phyloP scores from a whole-genome alignment of 192 early-diverging fungal species.

The Chytriomyces hyalinus region DNA sequence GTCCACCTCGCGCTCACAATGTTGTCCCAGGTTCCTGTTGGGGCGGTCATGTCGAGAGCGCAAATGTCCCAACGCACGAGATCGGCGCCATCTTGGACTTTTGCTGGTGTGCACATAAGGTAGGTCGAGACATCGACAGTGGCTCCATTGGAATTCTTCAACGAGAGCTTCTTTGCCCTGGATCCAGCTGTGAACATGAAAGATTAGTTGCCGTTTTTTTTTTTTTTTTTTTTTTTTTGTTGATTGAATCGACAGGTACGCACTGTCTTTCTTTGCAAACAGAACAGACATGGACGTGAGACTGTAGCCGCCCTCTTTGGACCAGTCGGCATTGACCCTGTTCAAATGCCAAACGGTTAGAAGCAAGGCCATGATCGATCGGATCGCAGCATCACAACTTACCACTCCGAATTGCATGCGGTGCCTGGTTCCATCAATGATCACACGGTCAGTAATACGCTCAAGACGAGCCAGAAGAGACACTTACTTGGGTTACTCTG shows the following conservation, averaged over 20 bases:
- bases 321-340: neutral
- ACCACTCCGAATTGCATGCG: neutral
- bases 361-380: constrained; percentile 1
- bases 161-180: neutral
- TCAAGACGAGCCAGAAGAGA: neutral
- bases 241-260: neutral
- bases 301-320: neutral
- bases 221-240: constrained; percentile 15
- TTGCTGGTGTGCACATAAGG: constrained; percentile 9
- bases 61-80: constrained; percentile 26
- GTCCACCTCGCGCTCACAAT: constrained; percentile 4
- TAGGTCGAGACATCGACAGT: constrained; percentile 10
- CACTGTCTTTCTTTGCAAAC: neutral
- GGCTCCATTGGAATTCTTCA: constrained; percentile 10
- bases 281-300: constrained; percentile 4
- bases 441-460: too few relatives aligned
- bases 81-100: constrained; percentile 5
- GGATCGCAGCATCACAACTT: neutral
- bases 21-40: constrained; percentile 11
- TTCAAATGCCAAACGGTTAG: neutral
- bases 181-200: neutral
- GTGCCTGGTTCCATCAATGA: too few relatives aligned
- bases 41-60: neutral
- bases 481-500: constrained; percentile 7
- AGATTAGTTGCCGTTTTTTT: neutral